Conservation (phyloP, 345 rosid genomes). For the Abelmoschus esculentus region DNA sequence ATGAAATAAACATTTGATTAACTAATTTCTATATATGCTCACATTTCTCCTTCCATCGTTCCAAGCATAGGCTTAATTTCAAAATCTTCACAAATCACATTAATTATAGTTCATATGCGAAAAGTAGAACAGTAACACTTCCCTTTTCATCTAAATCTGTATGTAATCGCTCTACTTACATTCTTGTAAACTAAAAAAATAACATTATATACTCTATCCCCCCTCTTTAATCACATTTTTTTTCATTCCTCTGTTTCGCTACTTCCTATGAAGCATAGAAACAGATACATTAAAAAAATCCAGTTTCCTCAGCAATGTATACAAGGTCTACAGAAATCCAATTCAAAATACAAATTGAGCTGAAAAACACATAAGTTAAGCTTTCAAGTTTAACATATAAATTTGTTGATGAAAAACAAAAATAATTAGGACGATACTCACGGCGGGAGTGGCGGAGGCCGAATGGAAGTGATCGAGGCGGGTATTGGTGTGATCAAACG, state of each 20-base stretch:
- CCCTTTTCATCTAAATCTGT: background rate
- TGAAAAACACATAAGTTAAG: background rate
- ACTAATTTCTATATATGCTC: background rate
- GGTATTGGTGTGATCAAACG: constrained; percentile 14
- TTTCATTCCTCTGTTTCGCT: background rate
- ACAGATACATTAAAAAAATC: background rate
- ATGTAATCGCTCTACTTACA: background rate
- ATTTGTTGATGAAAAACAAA: no score
- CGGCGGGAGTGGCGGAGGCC: constrained; percentile 28
- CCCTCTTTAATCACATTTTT: background rate
- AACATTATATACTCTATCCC: background rate
- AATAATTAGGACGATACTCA: constrained; percentile 4
- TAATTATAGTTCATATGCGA: background rate
- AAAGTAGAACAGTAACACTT: background rate
- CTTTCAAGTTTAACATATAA: no score
- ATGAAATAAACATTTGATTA: background rate
- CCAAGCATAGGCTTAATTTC: background rate
- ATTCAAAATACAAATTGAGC: background rate
- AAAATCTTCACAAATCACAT: background rate
- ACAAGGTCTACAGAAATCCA: background rate
- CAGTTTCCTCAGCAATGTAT: background rate
- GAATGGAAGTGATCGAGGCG: constrained; percentile 28
- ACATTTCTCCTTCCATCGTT: background rate
- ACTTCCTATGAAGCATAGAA: background rate
- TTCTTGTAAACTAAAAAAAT: background rate